A percentile compares a stretch with the other conserved stretches of the same genome.
These are phyloP conservation scores for Vinca major DNA, from an alignment of 305 asterid genomes.

Conservation along the genomic window DNA sequence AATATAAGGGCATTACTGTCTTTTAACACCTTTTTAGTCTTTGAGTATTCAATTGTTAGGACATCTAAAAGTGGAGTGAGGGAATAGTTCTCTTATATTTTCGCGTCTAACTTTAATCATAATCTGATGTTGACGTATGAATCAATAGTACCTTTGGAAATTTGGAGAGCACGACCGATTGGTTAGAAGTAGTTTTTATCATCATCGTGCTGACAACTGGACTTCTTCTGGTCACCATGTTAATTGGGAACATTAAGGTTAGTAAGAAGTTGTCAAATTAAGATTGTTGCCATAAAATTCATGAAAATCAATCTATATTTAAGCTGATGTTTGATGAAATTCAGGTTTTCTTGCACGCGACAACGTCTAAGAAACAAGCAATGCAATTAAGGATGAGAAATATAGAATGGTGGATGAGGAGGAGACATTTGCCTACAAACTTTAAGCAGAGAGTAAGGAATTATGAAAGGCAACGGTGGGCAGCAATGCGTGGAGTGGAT, in stretches of 20 bases:
- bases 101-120: no score
- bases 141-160: constrained; percentile 75
- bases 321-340: not conserved
- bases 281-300: no score
- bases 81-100: no score
- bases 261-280: not conserved
- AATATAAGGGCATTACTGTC: no score
- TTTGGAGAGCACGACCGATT: constrained; percentile 95
- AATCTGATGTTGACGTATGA: no score
- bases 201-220: constrained; percentile 87
- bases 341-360: constrained; percentile 80
- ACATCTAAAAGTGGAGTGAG: no score
- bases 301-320: no score
- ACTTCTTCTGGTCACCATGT: constrained; percentile 83
- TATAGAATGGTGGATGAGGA: constrained; percentile 99
- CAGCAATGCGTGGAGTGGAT: constrained; percentile 94
- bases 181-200: constrained; percentile 83
- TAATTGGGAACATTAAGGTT: constrained; percentile 96
- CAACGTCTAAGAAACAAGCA: constrained; percentile 89
- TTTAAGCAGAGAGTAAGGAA: constrained; percentile 74
- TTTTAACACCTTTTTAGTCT: no score
- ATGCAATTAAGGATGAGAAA: constrained; percentile 93
- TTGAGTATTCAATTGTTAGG: no score
- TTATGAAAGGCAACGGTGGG: constrained; percentile 89
- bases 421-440: constrained; percentile 51